Evolutionary conservation across 345 rosid species (phyloP).

Genomic region (Pugionium dolabratum): DNA sequence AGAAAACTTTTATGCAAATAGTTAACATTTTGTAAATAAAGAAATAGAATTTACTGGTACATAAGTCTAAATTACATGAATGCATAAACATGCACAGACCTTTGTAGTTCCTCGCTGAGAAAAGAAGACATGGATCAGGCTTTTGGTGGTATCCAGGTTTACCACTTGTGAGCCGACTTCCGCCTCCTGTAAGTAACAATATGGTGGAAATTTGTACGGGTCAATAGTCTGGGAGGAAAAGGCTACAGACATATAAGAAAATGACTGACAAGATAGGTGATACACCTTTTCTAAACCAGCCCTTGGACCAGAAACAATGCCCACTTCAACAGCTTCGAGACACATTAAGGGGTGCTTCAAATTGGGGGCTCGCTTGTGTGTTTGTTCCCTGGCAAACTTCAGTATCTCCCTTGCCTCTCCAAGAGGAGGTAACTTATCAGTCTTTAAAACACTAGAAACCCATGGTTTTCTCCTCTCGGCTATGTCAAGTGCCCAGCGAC

Average conservation of each 20-base stretch:
- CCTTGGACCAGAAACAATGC: conserved; percentile 78
- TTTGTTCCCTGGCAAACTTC: conserved; percentile 76
- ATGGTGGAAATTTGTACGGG: conserved; percentile 6
- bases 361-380: conserved; percentile 76
- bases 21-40: conserved; percentile 4
- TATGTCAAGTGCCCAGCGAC: conserved; percentile 84
- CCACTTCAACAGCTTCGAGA: conserved; percentile 80
- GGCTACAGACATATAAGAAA: neutral
- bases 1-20: conserved; percentile 1
- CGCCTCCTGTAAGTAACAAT: conserved; percentile 62
- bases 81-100: conserved; percentile 44
- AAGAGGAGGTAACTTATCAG: conserved; percentile 80
- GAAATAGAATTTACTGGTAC: conserved; percentile 1
- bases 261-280: conserved; percentile 8
- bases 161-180: conserved; percentile 62
- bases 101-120: conserved; percentile 85
- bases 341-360: conserved; percentile 83
- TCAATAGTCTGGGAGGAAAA: conserved; percentile 1
- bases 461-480: conserved; percentile 73
- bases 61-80: conserved; percentile 15
- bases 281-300: conserved; percentile 84
- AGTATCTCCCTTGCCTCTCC: conserved; percentile 90
- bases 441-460: conserved; percentile 73
- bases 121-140: conserved; percentile 89
- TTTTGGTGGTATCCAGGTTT: conserved; percentile 66